Base-by-base conservation (phyloP, 495 filamentous ascomycete species). In the Collariella sp. region DNA sequence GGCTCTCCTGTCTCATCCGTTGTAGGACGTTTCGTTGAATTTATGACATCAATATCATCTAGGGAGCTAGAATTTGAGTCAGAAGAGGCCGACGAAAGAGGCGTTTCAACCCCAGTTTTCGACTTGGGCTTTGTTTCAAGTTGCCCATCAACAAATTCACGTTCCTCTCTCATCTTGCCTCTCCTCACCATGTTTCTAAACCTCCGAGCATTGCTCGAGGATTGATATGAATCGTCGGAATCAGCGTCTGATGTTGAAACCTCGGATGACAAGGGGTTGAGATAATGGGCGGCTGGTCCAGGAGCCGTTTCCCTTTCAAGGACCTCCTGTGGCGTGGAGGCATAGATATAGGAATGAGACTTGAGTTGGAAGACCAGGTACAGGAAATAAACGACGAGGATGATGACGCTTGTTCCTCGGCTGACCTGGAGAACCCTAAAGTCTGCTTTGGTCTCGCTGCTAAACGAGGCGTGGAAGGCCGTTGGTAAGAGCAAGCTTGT, bases 351-450 rank as follows among this genome's bases (percentile, higher is more conserved):
- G 3, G 87, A 78, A 62, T 96, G 90, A 3, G 89, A 90, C 72
- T 90, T 91, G 41, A 96, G 77, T 74, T 96, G 90, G 67, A 96
- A 96, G 23, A 93, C 55, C 45, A 96, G 81, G 61, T 95, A 96
- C 18, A 95, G 69, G 34, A 86, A 71, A 66, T 96, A 96, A 10
- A 95, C 83, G 34, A 95, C 60, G 3, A 96, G 76, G 1, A 96
- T 76, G 33, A 95, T 80, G n/a, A 95, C 83, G 70, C 89, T 95
- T 2, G 88, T 93, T 24, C 90, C 90, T 54, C 88, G 85, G 67
- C 88, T 94, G 47, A 96, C 85, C 68, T 89, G 83, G 42, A 94
- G 72, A 0, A 88, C 88, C 46, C 82, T 72, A 11, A 55, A 64
- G 61, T 91, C 84, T 11, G 90, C 90, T 11, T 76, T 68, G 0